Evolutionary conservation across 1,139 yeast genomes (phyloP), one percentile per base, ranked within the genome.

Genomic region (Candida sp.): DNA sequence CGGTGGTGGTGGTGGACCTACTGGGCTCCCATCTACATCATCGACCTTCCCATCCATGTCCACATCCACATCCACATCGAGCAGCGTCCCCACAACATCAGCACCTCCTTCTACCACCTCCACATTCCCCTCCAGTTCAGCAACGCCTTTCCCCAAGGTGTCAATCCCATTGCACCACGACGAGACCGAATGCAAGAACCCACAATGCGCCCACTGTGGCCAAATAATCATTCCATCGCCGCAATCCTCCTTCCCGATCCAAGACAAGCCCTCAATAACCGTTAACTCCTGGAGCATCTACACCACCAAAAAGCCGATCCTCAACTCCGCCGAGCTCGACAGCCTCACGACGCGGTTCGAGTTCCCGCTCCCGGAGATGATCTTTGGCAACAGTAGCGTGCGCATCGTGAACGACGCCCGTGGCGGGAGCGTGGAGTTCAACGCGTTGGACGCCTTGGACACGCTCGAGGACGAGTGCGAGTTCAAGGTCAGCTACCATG

Each of bases 281-380:
- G 75, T 88, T 3, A 79, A 81, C 51, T 83, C 85, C 52, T 94
- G 98, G 98, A 82, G 84, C 53, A 81, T 94, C 7, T 81, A 77
- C 56, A 87, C 97, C 0, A 73, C 77, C 44, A 85, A 91, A 63
- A 82, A 81, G 49, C 96, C 99, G 0, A 94, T 94, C 43, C 72
- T 91, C 53, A 86, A 82, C 57, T 78, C 94, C 1, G 74, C 71
- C 3, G 97, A 92, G 64, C 80, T 94, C 52, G 98, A 92, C 54
- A 72, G 71, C 8, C 79, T 88, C 59, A 44, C 52, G 5, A 67
- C 80, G n/a, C 62, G 78, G 50, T 78, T 88, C 52, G 84, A 85
- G 8, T 83, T 94, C 58, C 97, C 98, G 0, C 72, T 94, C 48
- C 99, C 99, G 0, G 99, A 94, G 65, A 94, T 94, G 99, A 92